Evolutionary conservation across 371 early-diverging fungal genomes (phyloP), one percentile per base, ranked within the genome.

Genomic region (Dichotomocladium elegans): DNA sequence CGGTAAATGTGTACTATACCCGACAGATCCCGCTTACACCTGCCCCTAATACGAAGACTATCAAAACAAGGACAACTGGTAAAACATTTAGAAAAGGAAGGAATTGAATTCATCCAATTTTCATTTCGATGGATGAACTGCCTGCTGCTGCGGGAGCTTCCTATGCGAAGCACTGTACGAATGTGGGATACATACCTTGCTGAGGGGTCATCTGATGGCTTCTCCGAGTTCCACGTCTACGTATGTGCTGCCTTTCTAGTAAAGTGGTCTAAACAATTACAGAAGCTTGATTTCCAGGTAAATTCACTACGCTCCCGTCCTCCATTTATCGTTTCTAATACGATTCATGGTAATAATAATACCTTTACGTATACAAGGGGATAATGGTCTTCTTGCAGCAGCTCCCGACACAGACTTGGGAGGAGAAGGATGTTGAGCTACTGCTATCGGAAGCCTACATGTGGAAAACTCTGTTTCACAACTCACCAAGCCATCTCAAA

Each of bases 101-200:
- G 89, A 12, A 82, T 99, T 21, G 95, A 98, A 56, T 96, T 96
- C 64, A 92, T 99, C 44, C 98, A 98, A 66, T 97, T 99, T 82
- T 92, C 96, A n/a, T 99, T 99, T 65, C 83, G 99, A 41, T 99
- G 99, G 99, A 95, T 99, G 89, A 99, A 98, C 67, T 99, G 99
- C 64, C 66, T 99, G 46, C 74, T 99, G 64, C 92, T 98, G 92
- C 83, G 99, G 33, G 99, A 99, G 68, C 70, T 99, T 30, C 82
- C 90, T 11, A 67, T 99, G 12, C 64, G 75, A 33, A 82, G 82
- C 55, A 94, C 87, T 9, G 88, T 98, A 28, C 89, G 98, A 28
- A 94, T 99, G 90, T 98, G 99, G 96, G 99, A 99, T 60, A 95
- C 97, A 4, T 97, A 98, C 59, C 63, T 94, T 55, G 89, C 93